Base-by-base conservation (phyloP, 768 basidiomycete genomes). In the Lactifluus echinatus region DNA sequence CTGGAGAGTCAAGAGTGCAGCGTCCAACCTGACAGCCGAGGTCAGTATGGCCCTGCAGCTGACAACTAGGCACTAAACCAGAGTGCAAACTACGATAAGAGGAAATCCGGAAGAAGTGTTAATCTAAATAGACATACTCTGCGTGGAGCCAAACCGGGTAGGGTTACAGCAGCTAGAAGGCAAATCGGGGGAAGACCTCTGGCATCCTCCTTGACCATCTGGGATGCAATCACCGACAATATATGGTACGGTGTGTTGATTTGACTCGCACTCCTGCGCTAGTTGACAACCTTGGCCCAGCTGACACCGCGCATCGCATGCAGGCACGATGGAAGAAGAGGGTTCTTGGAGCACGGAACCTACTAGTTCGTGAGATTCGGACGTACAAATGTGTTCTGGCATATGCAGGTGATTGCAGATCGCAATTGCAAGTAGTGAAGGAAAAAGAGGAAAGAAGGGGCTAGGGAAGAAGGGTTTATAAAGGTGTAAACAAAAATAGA, bases 171-270 rank as follows among this genome's bases (percentile, higher is more conserved):
- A 47, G 28, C 54, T 39, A 6, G 45, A 26, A 50, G 36, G 39
- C 12, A 33, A 46, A 12, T 14, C 29, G 12, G 8, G 37, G 3
- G 24, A 19, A 15, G 59, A 37, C n/a, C 62, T 24, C 26, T 60
- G 50, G 43, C 59, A 63, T 24, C 47, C 55, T 1, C 55, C 52
- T 45, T 37, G 23, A 39, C 47, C 47, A 19, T 60, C 54, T 26
- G 55, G 51, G 21, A 56, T 53, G 37, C 55, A 45, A n/a, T 54
- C 55, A 11, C 55, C 48, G 15, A 56, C 36, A 2, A 29, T 29
- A 29, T 54, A 17, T 12, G 46, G 40, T 26, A 46, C 26, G 26
- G 31, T 4, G 17, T 19, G 23, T 1, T 44, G 53, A 6, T 44
- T 31, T 14, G 24, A 28, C 8, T 42, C 49, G 26, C 50, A n/a